These are phyloP conservation scores for Saturnispora mendoncae DNA, from an alignment of 805 yeast species.

Conservation along the genomic window DNA sequence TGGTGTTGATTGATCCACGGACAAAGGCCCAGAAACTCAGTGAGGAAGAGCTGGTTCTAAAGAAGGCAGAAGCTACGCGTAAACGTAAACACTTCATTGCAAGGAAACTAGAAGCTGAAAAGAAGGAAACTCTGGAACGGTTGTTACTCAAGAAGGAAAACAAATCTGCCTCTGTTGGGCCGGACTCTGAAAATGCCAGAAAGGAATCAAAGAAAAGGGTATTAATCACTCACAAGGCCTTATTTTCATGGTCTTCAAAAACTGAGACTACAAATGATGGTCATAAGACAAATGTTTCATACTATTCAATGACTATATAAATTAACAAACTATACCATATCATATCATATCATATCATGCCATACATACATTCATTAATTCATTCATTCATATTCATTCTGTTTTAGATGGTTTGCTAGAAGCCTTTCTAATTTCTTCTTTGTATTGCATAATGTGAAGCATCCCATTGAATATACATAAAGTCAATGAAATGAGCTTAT, in stretches of 20 bases:
- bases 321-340: too few relatives aligned
- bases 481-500: conserved; percentile 43
- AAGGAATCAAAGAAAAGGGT: conserved; percentile 20
- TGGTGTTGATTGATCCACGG: conserved; percentile 33
- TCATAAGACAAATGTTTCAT: conserved; percentile 13
- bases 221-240: conserved; percentile 40
- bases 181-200: conserved; percentile 3
- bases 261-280: conserved; percentile 16
- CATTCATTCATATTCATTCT: too few relatives aligned
- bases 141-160: conserved; percentile 37
- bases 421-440: conserved; percentile 10
- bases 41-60: conserved; percentile 73
- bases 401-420: conserved; percentile 12
- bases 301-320: conserved; percentile 18
- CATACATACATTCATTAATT: too few relatives aligned
- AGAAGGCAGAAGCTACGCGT: conserved; percentile 82
- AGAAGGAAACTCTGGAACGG: conserved; percentile 83
- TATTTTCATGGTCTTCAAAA: conserved; percentile 33
- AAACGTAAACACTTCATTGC: conserved; percentile 78
- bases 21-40: conserved; percentile 51
- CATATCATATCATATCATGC: too few relatives aligned
- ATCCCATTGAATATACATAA: conserved; percentile 57
- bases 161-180: conserved; percentile 13
- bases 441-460: conserved; percentile 39
- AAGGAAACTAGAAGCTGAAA: conserved; percentile 82